Base-by-base conservation (phyloP, 768 basidiomycete species). In the Suillus bovinus region DNA sequence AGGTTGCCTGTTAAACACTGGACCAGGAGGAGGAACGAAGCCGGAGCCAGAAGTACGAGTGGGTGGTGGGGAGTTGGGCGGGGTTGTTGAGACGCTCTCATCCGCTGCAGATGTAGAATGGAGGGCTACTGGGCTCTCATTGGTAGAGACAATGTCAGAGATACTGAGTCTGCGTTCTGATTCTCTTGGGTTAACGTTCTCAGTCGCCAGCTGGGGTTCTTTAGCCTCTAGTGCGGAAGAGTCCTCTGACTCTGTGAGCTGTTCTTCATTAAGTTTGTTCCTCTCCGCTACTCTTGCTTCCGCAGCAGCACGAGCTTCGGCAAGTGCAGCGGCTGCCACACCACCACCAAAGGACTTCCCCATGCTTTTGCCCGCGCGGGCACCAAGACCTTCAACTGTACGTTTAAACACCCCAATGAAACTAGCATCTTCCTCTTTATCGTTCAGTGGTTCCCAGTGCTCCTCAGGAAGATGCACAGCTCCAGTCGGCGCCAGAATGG, bases 271-370 rank as follows among this genome's bases (percentile, higher is more conserved):
- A 61, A 80, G 76, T 63, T 81, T 80, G 68, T 87, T 82, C 61
- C 89, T 77, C 70, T 91, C 83, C 2, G 85, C 88, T 27, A 93
- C 80, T 61, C 84, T 81, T 6, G 85, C 89, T 72, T 92, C 88
- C 9, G 90, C 89, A 42, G 63, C 87, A 76, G 74, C 84, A 71
- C 70, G 84, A 16, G 82, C 90, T 74, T 90, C 87, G 13, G 88
- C 89, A 10, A 91, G 80, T 24, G 86, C 87, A 36, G 69, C 79
- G 8, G 80, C 84, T 3, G 70, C 68, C 5, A 82, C 83, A 24
- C 83, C 82, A 13, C 82, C 82, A 56, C 87, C 87, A 10, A 89
- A 70, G 41, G 90, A 89, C 68, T 86, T 90, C 58, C 82, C 81
- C 70, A 80, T 77, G 57, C 82, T 81, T 69, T 86, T 90, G 34